Base-by-base conservation (phyloP, 2,329 filamentous ascomycete species). In the Aspergillus spinulosporus region DNA sequence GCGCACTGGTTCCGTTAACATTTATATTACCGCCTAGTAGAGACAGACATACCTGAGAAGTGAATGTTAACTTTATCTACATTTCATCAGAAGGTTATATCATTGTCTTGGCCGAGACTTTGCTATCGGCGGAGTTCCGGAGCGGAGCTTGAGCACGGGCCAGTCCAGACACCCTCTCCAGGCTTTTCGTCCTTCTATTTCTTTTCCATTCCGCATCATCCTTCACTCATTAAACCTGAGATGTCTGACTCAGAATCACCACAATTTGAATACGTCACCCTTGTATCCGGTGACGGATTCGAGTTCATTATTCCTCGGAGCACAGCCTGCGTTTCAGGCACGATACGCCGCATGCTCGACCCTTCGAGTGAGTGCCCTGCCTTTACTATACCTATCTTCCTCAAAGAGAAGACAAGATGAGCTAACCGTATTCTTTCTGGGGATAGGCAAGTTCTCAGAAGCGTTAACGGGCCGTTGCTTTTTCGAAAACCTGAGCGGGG, bases 341-440 rank as follows among this genome's bases (percentile, higher is more conserved):
- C 84, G 2, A 83, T 88, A 65, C 81, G 81, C 61, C 80, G 83
- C 60, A 87, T 87, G 80, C 72, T 88, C 45, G 83, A 88, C 63
- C 81, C 84, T 15, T 74, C 78, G 44, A 87, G 85, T 88, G 73
- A 44, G 81, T 70, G 8, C 9, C 34, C 8, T 11, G 9, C 9
- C 34, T 37, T 37, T 37, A 11, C 34, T 12, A 11, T 12, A 12
- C 4, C 8, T 37, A 4, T 12, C 11, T 37, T 12, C 4, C 32
- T 21, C 21, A 21, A 21, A 8, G 8, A 12, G 34, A 12, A 12
- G 39, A 9, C 21, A 44, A 15, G 7, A n/a, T 36, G 11, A 12
- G n/a, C 51, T 53, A 32, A 47, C 9, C 7, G 6, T 14, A 47
- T 29, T 50, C 34, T 42, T 34, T 29, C n/a, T 3, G 31, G 4